Base-by-base conservation (phyloP, 306 rosid genomes). In the Styphnolobium japonicum region DNA sequence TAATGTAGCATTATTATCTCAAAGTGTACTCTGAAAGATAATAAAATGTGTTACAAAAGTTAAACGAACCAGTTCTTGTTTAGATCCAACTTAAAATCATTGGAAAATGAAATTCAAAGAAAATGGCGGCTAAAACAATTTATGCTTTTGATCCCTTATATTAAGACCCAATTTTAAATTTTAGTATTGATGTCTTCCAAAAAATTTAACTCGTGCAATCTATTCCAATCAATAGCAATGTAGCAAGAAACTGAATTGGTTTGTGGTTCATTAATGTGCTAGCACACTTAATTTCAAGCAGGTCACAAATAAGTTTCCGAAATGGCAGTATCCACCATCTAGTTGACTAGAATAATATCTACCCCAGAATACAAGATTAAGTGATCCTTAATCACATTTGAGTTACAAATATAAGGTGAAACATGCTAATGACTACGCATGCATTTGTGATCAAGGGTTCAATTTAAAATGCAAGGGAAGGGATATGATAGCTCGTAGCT, bases 81-180 rank as follows among this genome's bases (percentile, higher is more conserved):
- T 1, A 33, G 27, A 19, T 27, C 39, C 56, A 39, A 23, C 60
- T 66, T 66, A 67, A 52, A 53, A 53, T 53, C 45, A 37, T 61
- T 6, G 46, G 65, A 61, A 3, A 49, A 10, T 39, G 40, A 27
- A 21, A 40, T 19, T 42, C 16, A 10, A 36, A 39, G 19, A 19
- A 46, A 81, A 66, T 3, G 27, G 55, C 68, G 25, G 18, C 76
- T 53, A 29, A 53, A 74, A 46, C n/a, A 25, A 46, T 75, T 8
- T 52, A 57, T 48, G 67, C 39, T 74, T 67, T 43, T 45, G 60
- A 81, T 27, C 63, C 58, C 29, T 66, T 77, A 67, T 58, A 15
- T n/a, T 63, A 10, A 56, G 19, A 72, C 42, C 39, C 27, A 64
- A 18, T 18, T 18, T 75, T 37, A 40, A 16, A 39, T 11, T 52